Percentiles rank a stretch among this genome's conserved stretches.
phyloP scores from a whole-genome alignment of 192 early-diverging fungal species.

The Helicostylum pulchrum region DNA sequence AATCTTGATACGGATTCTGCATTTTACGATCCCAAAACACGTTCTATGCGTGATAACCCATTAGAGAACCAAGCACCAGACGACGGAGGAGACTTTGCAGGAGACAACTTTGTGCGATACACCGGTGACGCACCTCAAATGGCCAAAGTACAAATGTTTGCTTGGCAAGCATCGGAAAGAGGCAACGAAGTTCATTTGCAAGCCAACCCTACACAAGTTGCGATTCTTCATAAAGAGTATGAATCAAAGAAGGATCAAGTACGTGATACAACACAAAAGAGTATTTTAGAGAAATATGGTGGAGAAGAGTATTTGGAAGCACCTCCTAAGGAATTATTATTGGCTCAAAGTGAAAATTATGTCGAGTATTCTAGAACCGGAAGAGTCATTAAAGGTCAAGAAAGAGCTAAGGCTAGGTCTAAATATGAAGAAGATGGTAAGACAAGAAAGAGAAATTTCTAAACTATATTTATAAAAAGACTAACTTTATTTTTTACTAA shows the following conservation, averaged over 20 bases:
- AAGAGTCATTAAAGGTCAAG: constrained; percentile 80
- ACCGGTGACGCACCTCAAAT: constrained; percentile 83
- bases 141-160: constrained; percentile 84
- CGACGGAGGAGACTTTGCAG: constrained; percentile 67
- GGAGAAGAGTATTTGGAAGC: constrained; percentile 91
- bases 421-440: constrained; percentile 91
- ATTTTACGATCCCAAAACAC: constrained; percentile 98
- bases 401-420: constrained; percentile 70
- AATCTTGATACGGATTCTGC: constrained; percentile 95
- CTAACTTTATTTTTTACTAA: constrained; percentile 3
- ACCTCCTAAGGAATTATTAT: constrained; percentile 86
- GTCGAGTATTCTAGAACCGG: constrained; percentile 96
- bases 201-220: constrained; percentile 95
- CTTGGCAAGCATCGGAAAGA: constrained; percentile 86
- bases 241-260: constrained; percentile 78
- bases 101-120: constrained; percentile 93
- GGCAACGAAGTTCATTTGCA: constrained; percentile 85
- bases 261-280: constrained; percentile 66
- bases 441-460: constrained; percentile 1
- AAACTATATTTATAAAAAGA: background rate
- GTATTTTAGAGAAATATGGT: constrained; percentile 87
- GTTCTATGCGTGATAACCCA: constrained; percentile 99
- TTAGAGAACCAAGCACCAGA: constrained; percentile 56
- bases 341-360: constrained; percentile 89
- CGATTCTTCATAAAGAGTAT: constrained; percentile 86